Base-by-base conservation (phyloP, 2,329 filamentous ascomycete species). In the Aspergillus proliferans region DNA sequence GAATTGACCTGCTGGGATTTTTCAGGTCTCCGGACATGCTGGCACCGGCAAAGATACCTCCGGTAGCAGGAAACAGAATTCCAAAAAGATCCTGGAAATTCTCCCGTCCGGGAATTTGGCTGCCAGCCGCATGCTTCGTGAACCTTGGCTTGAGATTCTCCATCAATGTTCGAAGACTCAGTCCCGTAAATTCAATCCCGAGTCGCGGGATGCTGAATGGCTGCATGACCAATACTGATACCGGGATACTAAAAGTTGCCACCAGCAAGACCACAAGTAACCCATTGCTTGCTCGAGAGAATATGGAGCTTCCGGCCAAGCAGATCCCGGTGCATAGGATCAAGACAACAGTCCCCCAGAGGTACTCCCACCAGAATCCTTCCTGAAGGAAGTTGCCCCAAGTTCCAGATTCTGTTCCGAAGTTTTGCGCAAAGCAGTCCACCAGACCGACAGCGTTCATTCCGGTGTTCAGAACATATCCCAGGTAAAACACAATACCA, bases 11-110 rank as follows among this genome's bases (percentile, higher is more conserved):
- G 74, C 87, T 92, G 0, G 89, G 89, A 54, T 89, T 85, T 53
- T 81, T 86, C 45, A 95, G 69, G 63, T 95, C 88, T 15, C 89
- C 89, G 6, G 88, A 94, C 89, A 95, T 94, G 58, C 87, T 92
- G 6, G 89, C 89, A 15, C 90, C 90, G 42, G 79, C 78, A 58
- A 82, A 80, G 22, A 81, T 82, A 4, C 73, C 76, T 4, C 81
- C 80, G 2, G 82, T 85, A 2, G 83, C 82, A 33, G 88, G 88
- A 58, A 93, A 95, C 1, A 95, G 71, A 53, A 95, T 89, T 2
- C 88, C 90, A 70, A 95, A 95, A 7, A 94, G 73, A 56, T 88
- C 83, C 52, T 90, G 85, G 57, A 90, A 94, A 12, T 78, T 91
- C 53, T 85, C 82, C 39, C 81, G 72, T 6, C 82, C 84, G 33